Percentiles rank a stretch among this genome's conserved stretches.
Evolutionary conservation across 441 rosid species (phyloP).

Genomic region (Breynia disticha): DNA sequence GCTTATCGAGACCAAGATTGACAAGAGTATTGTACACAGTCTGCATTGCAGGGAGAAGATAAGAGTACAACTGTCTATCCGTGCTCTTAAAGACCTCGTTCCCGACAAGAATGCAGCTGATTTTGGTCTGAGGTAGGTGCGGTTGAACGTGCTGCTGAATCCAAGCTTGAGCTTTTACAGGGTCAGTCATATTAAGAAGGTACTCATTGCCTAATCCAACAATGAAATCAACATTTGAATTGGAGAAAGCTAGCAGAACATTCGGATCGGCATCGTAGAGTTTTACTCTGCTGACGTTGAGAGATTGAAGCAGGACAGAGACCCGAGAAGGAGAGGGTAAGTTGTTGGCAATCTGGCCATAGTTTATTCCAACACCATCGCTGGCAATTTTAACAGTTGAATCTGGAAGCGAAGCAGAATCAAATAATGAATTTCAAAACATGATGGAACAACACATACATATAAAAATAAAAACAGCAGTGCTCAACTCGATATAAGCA

Average conservation of each 20-base stretch:
- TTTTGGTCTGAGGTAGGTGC: slow-evolving; percentile 30
- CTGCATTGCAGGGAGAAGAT: slow-evolving; percentile 50
- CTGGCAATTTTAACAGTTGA: slow-evolving; percentile 13
- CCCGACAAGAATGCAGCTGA: slow-evolving; percentile 40
- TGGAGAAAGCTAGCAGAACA: slow-evolving; percentile 36
- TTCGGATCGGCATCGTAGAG: slow-evolving; percentile 48
- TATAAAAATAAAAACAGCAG: too few species aligned
- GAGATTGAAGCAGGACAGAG: slow-evolving; percentile 27
- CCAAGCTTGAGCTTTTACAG: slow-evolving; percentile 34
- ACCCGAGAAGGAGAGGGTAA: slow-evolving; percentile 42
- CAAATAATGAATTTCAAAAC: background rate
- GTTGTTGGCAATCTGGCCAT: slow-evolving; percentile 52
- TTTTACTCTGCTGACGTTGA: slow-evolving; percentile 40
- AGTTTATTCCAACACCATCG: slow-evolving; percentile 42
- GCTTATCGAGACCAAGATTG: slow-evolving; percentile 41
- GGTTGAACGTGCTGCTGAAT: slow-evolving; percentile 35
- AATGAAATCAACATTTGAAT: slow-evolving; percentile 37
- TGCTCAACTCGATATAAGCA: too few species aligned
- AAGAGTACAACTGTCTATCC: slow-evolving; percentile 18
- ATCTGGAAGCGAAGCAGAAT: slow-evolving; percentile 14
- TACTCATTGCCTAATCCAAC: slow-evolving; percentile 40
- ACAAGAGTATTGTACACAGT: slow-evolving; percentile 24
- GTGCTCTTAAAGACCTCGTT: slow-evolving; percentile 36
- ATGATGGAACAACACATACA: too few species aligned
- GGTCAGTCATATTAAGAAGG: slow-evolving; percentile 29